Evolutionary conservation across 768 basidiomycete genomes (phyloP), one percentile per base, ranked within the genome.

Genomic region (Ramaria rubella): DNA sequence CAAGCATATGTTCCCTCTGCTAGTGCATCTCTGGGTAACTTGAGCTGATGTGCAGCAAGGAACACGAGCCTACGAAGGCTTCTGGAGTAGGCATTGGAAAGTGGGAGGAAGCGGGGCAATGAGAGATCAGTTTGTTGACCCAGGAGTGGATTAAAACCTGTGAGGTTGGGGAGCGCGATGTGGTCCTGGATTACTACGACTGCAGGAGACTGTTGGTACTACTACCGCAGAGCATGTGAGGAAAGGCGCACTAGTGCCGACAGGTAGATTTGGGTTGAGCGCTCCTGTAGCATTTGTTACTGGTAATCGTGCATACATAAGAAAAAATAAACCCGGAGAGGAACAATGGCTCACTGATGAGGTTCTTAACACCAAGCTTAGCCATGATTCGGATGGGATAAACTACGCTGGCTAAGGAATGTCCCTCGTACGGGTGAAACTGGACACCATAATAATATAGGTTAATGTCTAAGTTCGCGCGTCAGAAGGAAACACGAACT

Each of bases 271-370:
- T 4, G 85, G 81, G 64, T 89, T 90, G 6, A 95, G 75, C 3
- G 85, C 85, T 17, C 92, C 92, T 17, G 90, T 81, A 11, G 92
- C 93, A 68, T 94, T 95, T 38, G 92, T 94, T 46, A 94, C 90
- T 92, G 63, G 23, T 15, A 26, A 27, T 17, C 2, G 21, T 15
- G 27, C 49, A 29, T 27, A 46, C 31, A 43, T 58, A 42, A 8
- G 8, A 50, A 26, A 63, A 8, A 61, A 23, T 29, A 14, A 48
- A 48, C 8, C 11, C 26, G 24, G 44, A 23, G 5, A 29, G 23
- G 29, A 34, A 44, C 38, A n/a, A 43, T 52, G 21, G 71, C 85
- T 57, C 63, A 91, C 90, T 83, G 60, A 94, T 85, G 55, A 91
- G 68, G 60, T 86, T 74, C 63, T 81, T 79, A 42, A 90, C 78